Percentiles rank a stretch among this genome's conserved stretches.
Conservation (phyloP, 495 filamentous ascomycete species). For the Zalerion maritima region DNA sequence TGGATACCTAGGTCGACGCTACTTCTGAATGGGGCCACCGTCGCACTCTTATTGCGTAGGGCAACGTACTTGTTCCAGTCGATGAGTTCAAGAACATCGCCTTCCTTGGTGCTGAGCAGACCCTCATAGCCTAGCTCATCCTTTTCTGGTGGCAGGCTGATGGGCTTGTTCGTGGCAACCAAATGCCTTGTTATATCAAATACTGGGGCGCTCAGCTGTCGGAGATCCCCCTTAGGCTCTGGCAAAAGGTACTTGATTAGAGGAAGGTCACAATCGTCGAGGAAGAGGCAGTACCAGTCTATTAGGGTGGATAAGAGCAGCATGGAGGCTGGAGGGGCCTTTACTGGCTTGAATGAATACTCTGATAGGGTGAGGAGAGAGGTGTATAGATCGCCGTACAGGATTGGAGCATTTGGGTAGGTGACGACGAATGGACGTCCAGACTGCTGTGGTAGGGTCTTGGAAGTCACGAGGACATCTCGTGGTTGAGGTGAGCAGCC, state of each 20-base stretch:
- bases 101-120: conserved; percentile 36
- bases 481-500: conserved; percentile 43
- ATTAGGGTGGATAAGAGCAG: no score
- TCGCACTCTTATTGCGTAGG: no score
- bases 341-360: no score
- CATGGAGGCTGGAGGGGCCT: no score
- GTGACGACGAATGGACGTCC: conserved; percentile 27
- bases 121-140: conserved; percentile 39
- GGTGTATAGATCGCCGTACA: conserved; percentile 17
- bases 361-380: no score
- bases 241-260: conserved; percentile 29
- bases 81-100: conserved; percentile 36
- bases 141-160: conserved; percentile 21
- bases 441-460: conserved; percentile 17
- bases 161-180: conserved; percentile 31
- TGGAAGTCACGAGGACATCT: conserved; percentile 18
- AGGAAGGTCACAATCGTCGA: no score
- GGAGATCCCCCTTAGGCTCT: conserved; percentile 23
- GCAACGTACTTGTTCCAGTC: no score
- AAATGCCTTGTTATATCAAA: conserved; percentile 39
- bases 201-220: conserved; percentile 36
- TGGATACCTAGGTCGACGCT: no score
- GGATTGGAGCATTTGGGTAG: conserved; percentile 26
- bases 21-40: no score
- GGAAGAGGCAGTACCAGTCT: no score